Evolutionary conservation across 2,329 filamentous ascomycete genomes (phyloP), one percentile per base, ranked within the genome.

Genomic region (Emydomyces testavorans): DNA sequence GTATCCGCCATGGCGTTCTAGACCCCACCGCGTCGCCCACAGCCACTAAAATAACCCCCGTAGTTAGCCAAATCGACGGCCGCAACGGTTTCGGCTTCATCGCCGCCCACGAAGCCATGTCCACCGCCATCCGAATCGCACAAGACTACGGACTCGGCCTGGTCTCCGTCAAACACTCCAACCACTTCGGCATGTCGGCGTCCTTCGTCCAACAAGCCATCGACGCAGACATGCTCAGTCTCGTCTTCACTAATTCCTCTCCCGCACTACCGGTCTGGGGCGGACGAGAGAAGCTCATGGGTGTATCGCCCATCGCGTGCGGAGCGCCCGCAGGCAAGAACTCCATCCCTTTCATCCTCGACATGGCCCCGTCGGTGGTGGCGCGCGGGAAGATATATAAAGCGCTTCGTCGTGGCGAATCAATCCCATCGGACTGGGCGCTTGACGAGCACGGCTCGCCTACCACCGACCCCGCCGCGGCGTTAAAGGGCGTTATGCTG

Each of bases 161-260:
- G 75, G 82, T 82, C 0, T 78, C 76, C 50, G 71, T 90, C 58
- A 83, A 80, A 62, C 81, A 83, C 64, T 84, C 80, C 34, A 90
- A 90, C 57, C 84, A 90, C 62, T 89, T 85, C 57, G 85, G 85
- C 46, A 92, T 92, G 85, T 76, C 76, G 2, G 85, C 85, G 0
- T 90, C 84, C 82, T 60, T 88, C 0, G 83, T 88, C 8, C 81
- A 85, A 61, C 80, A 87, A 63, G 85, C 84, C 0, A 64, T 89
- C 11, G 82, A 90, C 50, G 79, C 76, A 0, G 72, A 73, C 31
- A 79, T 84, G 76, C 80, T 85, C 75, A 78, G 74, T 48, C 69
- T 83, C 13, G 80, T 83, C 1, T 84, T 84, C 53, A 84, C 80
- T 16, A 84, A 84, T 58, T 82, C 78, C 0, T 83, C 78, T 23